Conservation (phyloP, 257 asterid species). For the Solanum ahanhuiri region DNA sequence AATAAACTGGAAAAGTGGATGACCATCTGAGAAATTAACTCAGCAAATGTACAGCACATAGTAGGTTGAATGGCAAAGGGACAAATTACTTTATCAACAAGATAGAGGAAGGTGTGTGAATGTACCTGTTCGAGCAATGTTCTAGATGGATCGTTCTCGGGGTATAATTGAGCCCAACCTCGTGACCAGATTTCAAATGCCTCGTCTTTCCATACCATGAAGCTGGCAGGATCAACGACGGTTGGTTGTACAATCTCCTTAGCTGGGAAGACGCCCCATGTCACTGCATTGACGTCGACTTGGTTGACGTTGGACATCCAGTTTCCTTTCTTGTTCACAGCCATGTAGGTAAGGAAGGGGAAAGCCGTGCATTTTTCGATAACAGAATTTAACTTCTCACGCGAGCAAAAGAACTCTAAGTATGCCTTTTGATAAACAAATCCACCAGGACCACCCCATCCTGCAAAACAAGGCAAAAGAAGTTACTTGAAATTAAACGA, state of each 20-base stretch:
- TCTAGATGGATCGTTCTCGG: conserved; percentile 62
- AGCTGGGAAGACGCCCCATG: conserved; percentile 96
- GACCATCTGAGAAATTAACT: not conserved
- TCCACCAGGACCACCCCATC: conserved; percentile 98
- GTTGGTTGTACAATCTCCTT: conserved; percentile 93
- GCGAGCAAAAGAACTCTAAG: conserved; percentile 76
- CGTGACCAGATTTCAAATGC: conserved; percentile 90
- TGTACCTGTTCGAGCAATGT: conserved; percentile 72
- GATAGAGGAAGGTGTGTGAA: not conserved
- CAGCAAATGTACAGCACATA: not conserved
- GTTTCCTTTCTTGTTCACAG: conserved; percentile 62
- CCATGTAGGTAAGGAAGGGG: conserved; percentile 74
- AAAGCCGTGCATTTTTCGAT: conserved; percentile 48
- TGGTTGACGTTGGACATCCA: conserved; percentile 51
- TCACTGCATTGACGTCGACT: conserved; percentile 66
- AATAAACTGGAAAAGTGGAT: not conserved
- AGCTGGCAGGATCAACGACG: conserved; percentile 81
- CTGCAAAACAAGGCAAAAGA: conserved; percentile 29
- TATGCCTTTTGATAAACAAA: conserved; percentile 93
- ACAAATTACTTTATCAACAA: not conserved
- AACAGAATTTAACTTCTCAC: conserved; percentile 45
- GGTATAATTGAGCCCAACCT: conserved; percentile 82
- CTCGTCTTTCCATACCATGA: conserved; percentile 91
- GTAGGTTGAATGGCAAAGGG: not conserved
- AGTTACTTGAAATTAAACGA: not conserved